Evolutionary conservation across 2,329 filamentous ascomycete genomes (phyloP).

Genomic region (Lasiodiplodia sp.): DNA sequence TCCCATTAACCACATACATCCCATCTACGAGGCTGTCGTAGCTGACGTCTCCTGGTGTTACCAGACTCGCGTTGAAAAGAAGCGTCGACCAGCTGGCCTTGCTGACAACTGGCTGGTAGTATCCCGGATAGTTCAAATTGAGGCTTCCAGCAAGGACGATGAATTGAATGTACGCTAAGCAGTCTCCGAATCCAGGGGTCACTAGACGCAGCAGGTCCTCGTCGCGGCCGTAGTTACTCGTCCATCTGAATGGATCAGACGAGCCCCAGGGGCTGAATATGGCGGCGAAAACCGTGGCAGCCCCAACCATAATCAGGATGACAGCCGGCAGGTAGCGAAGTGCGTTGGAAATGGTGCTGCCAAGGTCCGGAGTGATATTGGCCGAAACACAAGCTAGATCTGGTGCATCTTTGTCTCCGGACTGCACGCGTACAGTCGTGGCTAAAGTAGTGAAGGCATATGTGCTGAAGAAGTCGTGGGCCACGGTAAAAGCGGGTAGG

Average conservation of each 20-base stretch:
- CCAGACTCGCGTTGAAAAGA: slow-evolving; percentile 92
- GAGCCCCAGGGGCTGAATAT: slow-evolving; percentile 96
- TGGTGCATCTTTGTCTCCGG: slow-evolving; percentile 70
- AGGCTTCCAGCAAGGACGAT: slow-evolving; percentile 86
- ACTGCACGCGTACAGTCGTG: slow-evolving; percentile 75
- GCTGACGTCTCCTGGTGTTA: slow-evolving; percentile 71
- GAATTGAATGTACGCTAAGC: slow-evolving; percentile 96
- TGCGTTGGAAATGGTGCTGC: slow-evolving; percentile 69
- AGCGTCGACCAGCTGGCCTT: slow-evolving; percentile 87
- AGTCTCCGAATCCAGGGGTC: slow-evolving; percentile 95
- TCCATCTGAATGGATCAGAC: slow-evolving; percentile 89
- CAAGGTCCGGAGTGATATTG: slow-evolving; percentile 84
- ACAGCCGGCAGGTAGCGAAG: slow-evolving; percentile 79
- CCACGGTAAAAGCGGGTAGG: slow-evolving; percentile 76
- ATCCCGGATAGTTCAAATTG: slow-evolving; percentile 89
- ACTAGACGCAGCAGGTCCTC: slow-evolving; percentile 89
- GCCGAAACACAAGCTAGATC: slow-evolving; percentile 81
- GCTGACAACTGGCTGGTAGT: slow-evolving; percentile 89
- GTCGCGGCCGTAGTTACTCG: slow-evolving; percentile 96
- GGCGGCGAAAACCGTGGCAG: slow-evolving; percentile 83
- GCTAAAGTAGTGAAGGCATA: slow-evolving; percentile 88
- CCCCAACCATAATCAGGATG: slow-evolving; percentile 78
- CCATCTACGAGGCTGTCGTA: slow-evolving; percentile 75
- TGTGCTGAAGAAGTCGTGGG: slow-evolving; percentile 77
- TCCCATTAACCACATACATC: slow-evolving; percentile 81